Evolutionary conservation across 371 early-diverging fungal species (phyloP), one percentile per base, ranked within the genome.

Genomic region (Sporodiniella umbellata): DNA sequence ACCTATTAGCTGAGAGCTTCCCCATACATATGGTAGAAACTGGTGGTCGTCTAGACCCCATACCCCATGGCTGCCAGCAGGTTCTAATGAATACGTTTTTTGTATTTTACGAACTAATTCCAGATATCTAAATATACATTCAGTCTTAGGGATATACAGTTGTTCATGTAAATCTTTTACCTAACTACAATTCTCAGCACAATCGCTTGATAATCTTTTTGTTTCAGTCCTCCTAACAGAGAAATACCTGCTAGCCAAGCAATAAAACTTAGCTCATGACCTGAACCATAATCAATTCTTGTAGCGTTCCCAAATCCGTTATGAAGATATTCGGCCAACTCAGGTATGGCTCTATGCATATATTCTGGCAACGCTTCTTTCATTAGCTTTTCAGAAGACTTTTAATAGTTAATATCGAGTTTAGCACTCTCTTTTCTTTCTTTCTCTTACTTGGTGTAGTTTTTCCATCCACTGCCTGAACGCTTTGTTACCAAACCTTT

Each of bases 1-100:
- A 73, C 79, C 81, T 43, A 81, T 60, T 33, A 98, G 67, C 69
- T 99, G 95, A 0, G 92, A 77, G 40, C 92, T 85, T 2, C 99
- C 99, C 81, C 95, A 97, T 3, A 93, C 72, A 74, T 93, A 99
- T 8, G 99, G 98, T 51, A 99, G 63, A 54, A 98, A 94, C 53
- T 98, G 98, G 71, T 94, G 94, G 71, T 99, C 99, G 68, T 99
- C 99, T 35, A 99, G 66, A 1, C 98, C 98, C 99, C 99, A 99
- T 5, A 95, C 95, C 21, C 99, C 99, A 70, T 98, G 96, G 51
- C 91, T 89, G 1, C 99, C 99, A 2, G 99, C 99, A 3, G 99
- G 99, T 61, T 99, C 99, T 25, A 99, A 69, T 56, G 85, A 86
- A 76, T 96, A 99, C n/a, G 79, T 84, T 10, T 62, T 61, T 58